Evolutionary conservation across 805 yeast species (phyloP), one percentile per base, ranked within the genome.

Genomic region (Pichia insulana): DNA sequence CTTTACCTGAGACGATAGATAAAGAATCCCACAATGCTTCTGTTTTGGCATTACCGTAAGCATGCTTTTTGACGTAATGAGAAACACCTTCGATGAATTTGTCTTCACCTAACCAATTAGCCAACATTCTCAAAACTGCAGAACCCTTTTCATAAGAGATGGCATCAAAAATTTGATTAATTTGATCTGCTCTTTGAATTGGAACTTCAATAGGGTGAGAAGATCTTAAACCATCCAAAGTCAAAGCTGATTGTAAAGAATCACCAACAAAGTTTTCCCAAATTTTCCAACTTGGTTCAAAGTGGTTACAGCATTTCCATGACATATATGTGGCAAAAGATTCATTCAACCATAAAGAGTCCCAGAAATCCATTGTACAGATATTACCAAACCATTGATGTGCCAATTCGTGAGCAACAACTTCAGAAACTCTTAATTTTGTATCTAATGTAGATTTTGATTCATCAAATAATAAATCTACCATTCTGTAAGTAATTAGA

Each of bases 351-450:
- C 95, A 85, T 51, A 85, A 70, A 50, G 84, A 90, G 58, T 85
- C 88, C 95, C 95, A 85, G 86, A 92, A 86, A 54, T 83, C 80
- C 94, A 85, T 85, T 35, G 95, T 86, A 49, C 86, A 92, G 52
- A 84, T 71, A 63, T 86, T 81, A 46, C 95, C 95, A 54, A 85
- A 86, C 95, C 95, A 86, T 64, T 85, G 95, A 63, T 85, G 95
- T n/a, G 94, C 95, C 48, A 85, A 69, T 62, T 85, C 95, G 63
- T 86, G 95, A 45, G 80, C 80, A 38, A 85, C 83, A 33, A 85
- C 94, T 57, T 84, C 84, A 12, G 87, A 80, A 34, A 85, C 90
- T 52, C 83, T 80, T 57, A 79, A 75, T 59, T 81, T 77, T 48
- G 74, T 72, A 18, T 69, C 61, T 7, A 70, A 65, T 50, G 71